These are phyloP conservation scores for Cymbidium sinense DNA, from an alignment of 106 monocot species.

Conservation along the genomic window DNA sequence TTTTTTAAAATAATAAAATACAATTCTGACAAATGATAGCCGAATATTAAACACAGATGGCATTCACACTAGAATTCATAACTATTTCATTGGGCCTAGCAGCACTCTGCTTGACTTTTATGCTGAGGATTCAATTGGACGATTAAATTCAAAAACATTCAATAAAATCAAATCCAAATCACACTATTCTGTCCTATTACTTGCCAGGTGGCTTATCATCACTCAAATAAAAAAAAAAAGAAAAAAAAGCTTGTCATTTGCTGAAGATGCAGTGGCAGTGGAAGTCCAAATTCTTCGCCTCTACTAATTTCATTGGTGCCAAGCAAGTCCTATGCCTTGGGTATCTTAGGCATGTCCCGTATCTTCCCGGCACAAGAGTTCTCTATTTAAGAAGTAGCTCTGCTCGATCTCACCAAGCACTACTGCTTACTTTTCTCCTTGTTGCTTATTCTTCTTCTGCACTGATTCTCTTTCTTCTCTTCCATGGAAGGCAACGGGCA, in stretches of 20 bases:
- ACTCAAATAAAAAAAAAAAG: too few relatives aligned
- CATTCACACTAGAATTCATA: too few relatives aligned
- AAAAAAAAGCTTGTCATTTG: not conserved
- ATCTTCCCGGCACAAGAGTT: slow-evolving; percentile 4
- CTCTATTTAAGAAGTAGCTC: not conserved
- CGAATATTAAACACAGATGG: too few relatives aligned
- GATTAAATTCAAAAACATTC: too few relatives aligned
- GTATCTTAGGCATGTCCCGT: not conserved
- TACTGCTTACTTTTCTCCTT: not conserved
- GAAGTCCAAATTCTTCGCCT: not conserved
- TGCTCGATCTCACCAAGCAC: not conserved
- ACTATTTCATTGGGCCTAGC: too few relatives aligned
- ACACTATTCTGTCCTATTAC: too few relatives aligned
- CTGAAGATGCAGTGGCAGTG: not conserved
- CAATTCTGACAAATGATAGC: too few relatives aligned
- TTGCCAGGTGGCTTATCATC: too few relatives aligned
- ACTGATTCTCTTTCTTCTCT: not conserved
- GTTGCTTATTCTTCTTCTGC: not conserved
- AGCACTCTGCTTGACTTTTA: too few relatives aligned
- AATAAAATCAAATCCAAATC: too few relatives aligned
- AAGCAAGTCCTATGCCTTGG: not conserved
- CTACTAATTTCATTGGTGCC: not conserved
- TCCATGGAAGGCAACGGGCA: slow-evolving; percentile 6
- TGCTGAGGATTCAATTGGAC: too few relatives aligned
- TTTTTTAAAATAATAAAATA: too few relatives aligned